Percentiles rank a stretch among this genome's conserved stretches.
phyloP scores from a whole-genome alignment of 495 filamentous ascomycete species.

The Lichenothelia convexa region DNA sequence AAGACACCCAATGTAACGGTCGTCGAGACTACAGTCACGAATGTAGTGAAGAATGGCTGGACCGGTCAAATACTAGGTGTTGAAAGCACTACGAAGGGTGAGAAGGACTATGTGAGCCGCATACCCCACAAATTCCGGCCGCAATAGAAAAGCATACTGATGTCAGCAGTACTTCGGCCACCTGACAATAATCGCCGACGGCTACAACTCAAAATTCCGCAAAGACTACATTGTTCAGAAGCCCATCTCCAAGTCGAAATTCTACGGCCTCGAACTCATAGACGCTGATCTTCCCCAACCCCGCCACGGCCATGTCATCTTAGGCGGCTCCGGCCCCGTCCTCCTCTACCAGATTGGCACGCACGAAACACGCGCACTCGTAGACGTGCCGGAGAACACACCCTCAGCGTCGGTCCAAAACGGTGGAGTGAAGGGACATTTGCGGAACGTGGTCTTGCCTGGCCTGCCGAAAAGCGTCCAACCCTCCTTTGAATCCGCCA shows the following conservation, averaged over 20 bases:
- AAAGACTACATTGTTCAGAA: constrained; percentile 52
- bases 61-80: constrained; percentile 48
- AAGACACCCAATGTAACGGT: constrained; percentile 27
- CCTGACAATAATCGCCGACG: constrained; percentile 80
- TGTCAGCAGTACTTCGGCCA: constrained; percentile 53
- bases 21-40: constrained; percentile 29
- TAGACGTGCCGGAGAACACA: constrained; percentile 71
- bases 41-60: constrained; percentile 24
- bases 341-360: constrained; percentile 95
- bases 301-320: constrained; percentile 69
- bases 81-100: constrained; percentile 41
- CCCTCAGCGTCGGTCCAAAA: constrained; percentile 48
- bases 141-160: too few relatives aligned
- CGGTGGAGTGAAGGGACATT: constrained; percentile 70
- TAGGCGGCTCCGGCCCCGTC: constrained; percentile 61
- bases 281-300: constrained; percentile 61
- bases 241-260: constrained; percentile 60
- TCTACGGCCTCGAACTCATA: constrained; percentile 81
- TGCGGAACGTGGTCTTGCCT: constrained; percentile 59
- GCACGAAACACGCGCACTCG: constrained; percentile 74
- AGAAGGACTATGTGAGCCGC: constrained; percentile 30
- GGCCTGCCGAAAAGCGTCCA: constrained; percentile 51
- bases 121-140: too few relatives aligned
- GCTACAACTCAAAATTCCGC: constrained; percentile 85
- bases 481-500: constrained; percentile 54